These are phyloP conservation scores for Mitragyna speciosa DNA, from an alignment of 257 asterid genomes.

Conservation along the genomic window DNA sequence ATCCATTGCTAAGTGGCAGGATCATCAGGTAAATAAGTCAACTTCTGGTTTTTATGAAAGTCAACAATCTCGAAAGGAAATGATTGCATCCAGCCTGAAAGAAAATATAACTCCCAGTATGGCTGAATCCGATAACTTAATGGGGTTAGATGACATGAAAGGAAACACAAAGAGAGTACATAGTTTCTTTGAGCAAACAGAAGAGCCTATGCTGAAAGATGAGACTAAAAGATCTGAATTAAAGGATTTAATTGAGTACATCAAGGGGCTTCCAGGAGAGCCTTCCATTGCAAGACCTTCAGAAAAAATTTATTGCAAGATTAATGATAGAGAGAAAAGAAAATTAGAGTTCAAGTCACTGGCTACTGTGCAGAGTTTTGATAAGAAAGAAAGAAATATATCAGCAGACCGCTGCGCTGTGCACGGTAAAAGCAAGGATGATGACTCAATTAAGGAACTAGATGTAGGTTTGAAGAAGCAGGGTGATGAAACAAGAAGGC, in stretches of 20 bases:
- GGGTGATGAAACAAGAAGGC: constrained; percentile 23
- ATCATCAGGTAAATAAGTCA: constrained; percentile 11
- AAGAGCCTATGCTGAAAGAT: constrained; percentile 21
- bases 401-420: not conserved
- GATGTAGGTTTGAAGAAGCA: constrained; percentile 20
- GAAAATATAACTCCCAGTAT: not conserved
- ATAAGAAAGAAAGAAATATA: constrained; percentile 18
- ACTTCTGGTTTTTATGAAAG: constrained; percentile 10
- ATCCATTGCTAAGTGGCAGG: constrained; percentile 16
- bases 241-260: constrained; percentile 25
- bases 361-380: not conserved
- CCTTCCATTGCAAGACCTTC: constrained; percentile 13
- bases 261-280: constrained; percentile 18
- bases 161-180: constrained; percentile 20
- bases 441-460: not conserved
- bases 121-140: not conserved
- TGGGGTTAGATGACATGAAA: constrained; percentile 6
- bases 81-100: not conserved
- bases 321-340: constrained; percentile 17
- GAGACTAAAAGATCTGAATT: constrained; percentile 4
- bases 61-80: constrained; percentile 9
- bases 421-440: not conserved
- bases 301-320: constrained; percentile 7
- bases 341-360: not conserved
- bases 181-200: constrained; percentile 14